Base-by-base conservation (phyloP, 495 filamentous ascomycete species). In the Penicillium manginii region DNA sequence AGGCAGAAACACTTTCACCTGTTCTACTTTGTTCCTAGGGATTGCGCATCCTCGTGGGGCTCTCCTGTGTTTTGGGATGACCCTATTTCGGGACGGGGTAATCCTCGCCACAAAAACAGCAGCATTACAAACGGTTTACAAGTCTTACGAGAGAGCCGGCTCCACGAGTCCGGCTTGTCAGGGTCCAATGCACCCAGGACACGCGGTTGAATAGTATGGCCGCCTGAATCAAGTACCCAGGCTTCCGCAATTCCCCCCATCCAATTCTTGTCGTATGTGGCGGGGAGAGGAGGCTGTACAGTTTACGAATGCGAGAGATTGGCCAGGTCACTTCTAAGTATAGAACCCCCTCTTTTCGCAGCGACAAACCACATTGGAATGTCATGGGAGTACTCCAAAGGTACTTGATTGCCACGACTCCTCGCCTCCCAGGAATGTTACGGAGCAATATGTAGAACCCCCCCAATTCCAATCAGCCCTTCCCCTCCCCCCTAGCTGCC, bases 41-140 rank as follows among this genome's bases (percentile, higher is more conserved):
- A 60, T 64, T 65, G 62, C 62, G 60, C 62, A 64, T 68, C 65
- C 68, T 71, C 68, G 68, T 71, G 65, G 68, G 68, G 65, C 68
- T 19, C 68, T 19, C 8, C 15, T 9, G 19, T 17, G 26, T 29
- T 29, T 29, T 5, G 26, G 23, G 26, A 29, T 29, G 26, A 8
- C 26, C 26, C 26, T 29, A 29, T 29, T 29, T 29, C 26, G 26
- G 26, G 26, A 29, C 26, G 4, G 26, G 26, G 4, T 1, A 29
- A 29, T 29, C 26, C 9, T 29, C 26, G 26, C 26, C 26, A 29
- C 26, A 29, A 1, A 29, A 29, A 29, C 6, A 29, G 26, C 6
- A 29, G 26, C 26, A 29, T 7, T 29, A 29, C 26, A 29, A 29
- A 29, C 26, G 9, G 9, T 7, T 29, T 29, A 29, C 26, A 29